Evolutionary conservation across 164 flowering plant species (phyloP), one percentile per base, ranked within the genome.

Genomic region (Platanus orientalis): DNA sequence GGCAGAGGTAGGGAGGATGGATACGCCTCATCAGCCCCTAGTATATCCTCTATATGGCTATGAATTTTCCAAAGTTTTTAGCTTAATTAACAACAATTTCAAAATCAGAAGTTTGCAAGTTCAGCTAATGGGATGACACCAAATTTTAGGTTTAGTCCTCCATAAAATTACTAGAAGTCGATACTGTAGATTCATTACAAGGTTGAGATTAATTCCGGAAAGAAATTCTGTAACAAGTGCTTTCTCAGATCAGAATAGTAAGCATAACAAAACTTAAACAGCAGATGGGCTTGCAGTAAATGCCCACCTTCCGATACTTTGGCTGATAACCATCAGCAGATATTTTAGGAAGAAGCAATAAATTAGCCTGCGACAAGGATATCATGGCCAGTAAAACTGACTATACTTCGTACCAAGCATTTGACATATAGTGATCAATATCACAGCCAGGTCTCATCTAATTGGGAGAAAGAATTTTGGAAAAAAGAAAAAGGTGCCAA

Each of bases 331-430:
- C 95, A 76, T 94, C 95, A 51, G 79, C 57, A 59, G 95, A 81
- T 62, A 82, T 80, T 83, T 81, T 87, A 16, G 98, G 95, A 66
- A 89, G 86, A 74, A 94, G 97, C 70, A 91, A 65, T 32, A 84
- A 62, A 74, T 91, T 91, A 68, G 95, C 97, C 72, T 91, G 91
- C 59, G 90, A 91, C 56, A 94, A 69, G 9, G 82, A 81, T 55
- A 91, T 77, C 81, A 79, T 81, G 61, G 97, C 95, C 96, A 94
- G 99, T 70, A 91, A 73, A 65, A 91, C 87, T 28, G 97, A 91
- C 80, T 91, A 65, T 50, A 90, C 87, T 80, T 94, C 97, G 53
- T 91, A 91, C 97, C 99, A 94, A 60, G 91, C 86, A 81, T 84
- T 91, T 50, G 80, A 85, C 58, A 94, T 79, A 42, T 7, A 25